Evolutionary conservation across 345 rosid genomes (phyloP).

Genomic region (Arabis alpina): DNA sequence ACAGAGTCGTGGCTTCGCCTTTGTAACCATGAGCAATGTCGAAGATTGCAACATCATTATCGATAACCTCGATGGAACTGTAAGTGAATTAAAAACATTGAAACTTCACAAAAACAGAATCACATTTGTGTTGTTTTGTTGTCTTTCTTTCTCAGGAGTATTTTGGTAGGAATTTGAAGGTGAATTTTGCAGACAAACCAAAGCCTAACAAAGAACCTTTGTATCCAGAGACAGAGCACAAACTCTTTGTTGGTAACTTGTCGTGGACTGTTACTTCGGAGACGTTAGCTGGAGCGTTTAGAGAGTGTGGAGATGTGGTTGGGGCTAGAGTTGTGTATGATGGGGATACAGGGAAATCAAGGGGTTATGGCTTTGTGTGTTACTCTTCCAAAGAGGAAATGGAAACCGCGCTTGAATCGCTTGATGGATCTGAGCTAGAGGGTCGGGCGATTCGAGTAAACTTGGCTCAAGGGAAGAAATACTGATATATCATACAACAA

Average conservation of each 20-base stretch:
- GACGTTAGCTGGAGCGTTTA: slow-evolving; percentile 66
- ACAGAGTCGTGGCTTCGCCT: slow-evolving; percentile 89
- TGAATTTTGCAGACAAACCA: slow-evolving; percentile 81
- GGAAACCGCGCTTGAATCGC: slow-evolving; percentile 77
- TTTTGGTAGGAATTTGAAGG: slow-evolving; percentile 69
- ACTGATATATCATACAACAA: slow-evolving; percentile 23
- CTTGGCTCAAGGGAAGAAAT: slow-evolving; percentile 71
- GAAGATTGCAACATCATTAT: slow-evolving; percentile 76
- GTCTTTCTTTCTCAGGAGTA: slow-evolving; percentile 53
- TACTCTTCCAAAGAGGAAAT: slow-evolving; percentile 66
- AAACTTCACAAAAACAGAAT: neutral
- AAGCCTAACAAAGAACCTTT: slow-evolving; percentile 59
- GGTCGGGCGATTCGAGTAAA: slow-evolving; percentile 79
- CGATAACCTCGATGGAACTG: slow-evolving; percentile 88
- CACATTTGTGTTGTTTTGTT: neutral
- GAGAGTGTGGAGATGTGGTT: slow-evolving; percentile 73
- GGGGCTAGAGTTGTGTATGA: slow-evolving; percentile 87
- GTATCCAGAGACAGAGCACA: slow-evolving; percentile 84
- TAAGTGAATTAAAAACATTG: slow-evolving; percentile 46
- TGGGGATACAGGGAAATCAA: slow-evolving; percentile 84
- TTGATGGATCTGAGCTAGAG: slow-evolving; percentile 76
- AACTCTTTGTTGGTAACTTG: slow-evolving; percentile 83
- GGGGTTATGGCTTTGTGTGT: slow-evolving; percentile 84
- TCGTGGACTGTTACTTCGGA: slow-evolving; percentile 88
- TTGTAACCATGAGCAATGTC: slow-evolving; percentile 84